Percentiles rank a stretch among this genome's conserved stretches.
These are phyloP conservation scores for Venturia pyrina DNA, from an alignment of 2,329 filamentous ascomycete genomes.

Conservation along the genomic window DNA sequence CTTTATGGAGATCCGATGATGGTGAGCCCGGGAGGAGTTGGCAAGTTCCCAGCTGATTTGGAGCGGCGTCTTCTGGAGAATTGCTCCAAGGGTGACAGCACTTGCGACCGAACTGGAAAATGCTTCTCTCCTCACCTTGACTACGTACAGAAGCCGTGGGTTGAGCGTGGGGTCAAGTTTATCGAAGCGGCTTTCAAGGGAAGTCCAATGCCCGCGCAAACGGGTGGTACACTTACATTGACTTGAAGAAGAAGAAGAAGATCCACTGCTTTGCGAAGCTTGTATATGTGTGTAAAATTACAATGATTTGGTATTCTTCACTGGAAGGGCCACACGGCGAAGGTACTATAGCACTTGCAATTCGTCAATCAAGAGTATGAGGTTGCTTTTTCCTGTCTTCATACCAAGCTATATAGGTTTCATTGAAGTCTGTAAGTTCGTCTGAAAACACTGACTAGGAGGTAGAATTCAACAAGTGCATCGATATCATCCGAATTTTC, in stretches of 20 bases:
- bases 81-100: conserved; percentile 10
- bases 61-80: conserved; percentile 5
- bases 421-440: too few relatives aligned
- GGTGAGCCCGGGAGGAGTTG: neutral
- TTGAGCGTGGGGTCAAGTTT: conserved; percentile 6
- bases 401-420: too few relatives aligned
- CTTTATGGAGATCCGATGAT: conserved; percentile 9
- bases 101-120: conserved; percentile 6
- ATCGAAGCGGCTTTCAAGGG: conserved; percentile 10
- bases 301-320: too few relatives aligned
- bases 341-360: too few relatives aligned
- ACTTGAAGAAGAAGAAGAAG: neutral
- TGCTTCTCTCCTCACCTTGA: conserved; percentile 12
- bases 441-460: too few relatives aligned
- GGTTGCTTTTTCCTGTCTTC: too few relatives aligned
- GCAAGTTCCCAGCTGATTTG: conserved; percentile 1
- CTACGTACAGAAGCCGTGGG: conserved; percentile 10
- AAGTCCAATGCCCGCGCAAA: conserved; percentile 7
- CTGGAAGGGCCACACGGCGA: too few relatives aligned
- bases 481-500: too few relatives aligned
- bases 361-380: too few relatives aligned
- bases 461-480: too few relatives aligned
- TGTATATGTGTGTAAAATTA: too few relatives aligned
- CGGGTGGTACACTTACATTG: conserved; percentile 8
- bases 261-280: too few relatives aligned